phyloP scores from a whole-genome alignment of 768 basidiomycete genomes.

The Tricholoma saponaceum region DNA sequence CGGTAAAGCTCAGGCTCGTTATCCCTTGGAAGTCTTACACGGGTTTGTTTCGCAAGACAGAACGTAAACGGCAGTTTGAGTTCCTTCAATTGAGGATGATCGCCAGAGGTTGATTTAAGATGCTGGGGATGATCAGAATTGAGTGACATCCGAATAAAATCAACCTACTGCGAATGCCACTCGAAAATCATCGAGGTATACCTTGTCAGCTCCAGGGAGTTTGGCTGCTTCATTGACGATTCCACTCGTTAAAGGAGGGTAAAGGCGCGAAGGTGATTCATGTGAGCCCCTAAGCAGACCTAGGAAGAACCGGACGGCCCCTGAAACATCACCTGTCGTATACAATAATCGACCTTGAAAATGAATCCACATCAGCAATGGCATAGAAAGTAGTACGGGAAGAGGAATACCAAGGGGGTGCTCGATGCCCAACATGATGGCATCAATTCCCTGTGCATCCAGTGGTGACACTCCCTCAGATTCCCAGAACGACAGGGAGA shows the following conservation, averaged over 20 bases:
- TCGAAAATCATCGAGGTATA: constrained; percentile 84
- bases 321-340: constrained; percentile 79
- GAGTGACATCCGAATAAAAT: background rate
- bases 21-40: constrained; percentile 53
- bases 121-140: constrained; percentile 45
- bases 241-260: constrained; percentile 15
- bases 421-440: constrained; percentile 69
- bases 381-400: background rate
- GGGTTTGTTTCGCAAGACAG: constrained; percentile 53
- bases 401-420: constrained; percentile 63
- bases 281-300: constrained; percentile 52
- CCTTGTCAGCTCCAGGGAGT: constrained; percentile 47
- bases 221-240: constrained; percentile 19
- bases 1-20: constrained; percentile 35
- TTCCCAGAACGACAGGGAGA: constrained; percentile 83
- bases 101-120: constrained; percentile 54
- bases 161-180: constrained; percentile 75
- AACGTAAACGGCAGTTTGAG: constrained; percentile 66
- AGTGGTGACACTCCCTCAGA: constrained; percentile 50
- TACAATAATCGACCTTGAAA: constrained; percentile 77
- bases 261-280: constrained; percentile 2
- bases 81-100: constrained; percentile 35
- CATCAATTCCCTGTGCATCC: constrained; percentile 47
- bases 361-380: background rate
- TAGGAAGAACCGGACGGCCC: constrained; percentile 77